Conservation (phyloP, 768 basidiomycete genomes). For the Terana coerulea region DNA sequence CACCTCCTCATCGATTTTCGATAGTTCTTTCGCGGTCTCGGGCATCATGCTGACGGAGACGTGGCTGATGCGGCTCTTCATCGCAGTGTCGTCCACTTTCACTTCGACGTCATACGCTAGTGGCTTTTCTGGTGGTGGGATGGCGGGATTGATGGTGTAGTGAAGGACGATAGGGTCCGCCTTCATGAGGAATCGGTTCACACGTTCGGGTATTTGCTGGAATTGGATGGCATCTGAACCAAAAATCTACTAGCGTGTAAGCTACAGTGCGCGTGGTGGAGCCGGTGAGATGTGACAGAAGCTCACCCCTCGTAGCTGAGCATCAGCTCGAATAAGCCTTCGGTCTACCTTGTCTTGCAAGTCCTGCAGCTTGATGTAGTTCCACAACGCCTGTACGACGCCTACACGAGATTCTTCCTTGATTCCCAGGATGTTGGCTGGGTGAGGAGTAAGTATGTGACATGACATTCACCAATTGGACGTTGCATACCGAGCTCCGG, state of each 20-base stretch:
- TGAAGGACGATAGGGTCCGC: constrained; percentile 80
- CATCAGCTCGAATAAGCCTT: constrained; percentile 65
- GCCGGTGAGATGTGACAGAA: not conserved
- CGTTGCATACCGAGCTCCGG: constrained; percentile 65
- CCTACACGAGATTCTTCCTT: constrained; percentile 83
- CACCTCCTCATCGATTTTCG: constrained; percentile 87
- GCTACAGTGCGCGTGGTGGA: not conserved
- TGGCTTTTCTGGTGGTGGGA: constrained; percentile 56
- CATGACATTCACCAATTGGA: no score
- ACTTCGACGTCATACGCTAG: constrained; percentile 84
- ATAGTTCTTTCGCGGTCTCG: constrained; percentile 62
- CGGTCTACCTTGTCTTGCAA: constrained; percentile 83
- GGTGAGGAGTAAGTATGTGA: not conserved
- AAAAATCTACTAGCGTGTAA: constrained; percentile 51
- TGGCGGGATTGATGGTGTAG: constrained; percentile 64
- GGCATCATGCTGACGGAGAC: constrained; percentile 67
- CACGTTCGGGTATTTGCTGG: constrained; percentile 77
- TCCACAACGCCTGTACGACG: constrained; percentile 84
- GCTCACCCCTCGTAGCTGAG: constrained; percentile 57
- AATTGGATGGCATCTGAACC: constrained; percentile 68
- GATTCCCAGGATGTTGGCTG: constrained; percentile 67
- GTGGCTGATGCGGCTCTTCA: constrained; percentile 69
- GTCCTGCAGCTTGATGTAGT: constrained; percentile 81
- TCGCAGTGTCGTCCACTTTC: constrained; percentile 74
- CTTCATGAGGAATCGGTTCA: constrained; percentile 73